Conservation (phyloP, 179 eudicot species). For the Actinidia polygama region DNA sequence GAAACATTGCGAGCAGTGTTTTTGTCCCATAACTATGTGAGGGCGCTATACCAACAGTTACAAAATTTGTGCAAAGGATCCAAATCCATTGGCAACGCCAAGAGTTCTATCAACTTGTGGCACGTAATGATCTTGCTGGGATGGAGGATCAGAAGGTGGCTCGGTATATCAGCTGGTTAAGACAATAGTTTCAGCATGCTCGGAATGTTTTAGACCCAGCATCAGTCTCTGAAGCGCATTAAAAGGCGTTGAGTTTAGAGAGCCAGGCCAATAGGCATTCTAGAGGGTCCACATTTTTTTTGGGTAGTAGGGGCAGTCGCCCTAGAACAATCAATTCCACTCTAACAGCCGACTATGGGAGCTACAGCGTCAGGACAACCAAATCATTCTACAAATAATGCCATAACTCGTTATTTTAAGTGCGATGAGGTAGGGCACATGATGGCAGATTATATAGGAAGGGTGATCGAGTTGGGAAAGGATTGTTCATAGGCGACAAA, state of each 20-base stretch:
- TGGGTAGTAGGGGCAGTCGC: not conserved
- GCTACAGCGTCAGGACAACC: not conserved
- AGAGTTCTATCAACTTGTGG: not conserved
- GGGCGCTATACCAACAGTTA: no score
- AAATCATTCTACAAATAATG: not conserved
- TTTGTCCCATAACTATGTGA: not conserved
- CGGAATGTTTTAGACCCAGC: not conserved
- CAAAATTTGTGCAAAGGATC: no score
- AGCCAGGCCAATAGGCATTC: no score
- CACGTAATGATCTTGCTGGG: not conserved
- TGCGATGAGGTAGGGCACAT: not conserved
- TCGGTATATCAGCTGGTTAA: not conserved
- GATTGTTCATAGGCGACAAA: not conserved
- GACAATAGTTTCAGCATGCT: not conserved
- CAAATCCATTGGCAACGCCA: not conserved
- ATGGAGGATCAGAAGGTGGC: not conserved
- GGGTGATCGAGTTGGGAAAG: not conserved
- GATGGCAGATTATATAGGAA: not conserved
- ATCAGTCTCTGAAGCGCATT: not conserved
- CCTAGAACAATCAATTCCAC: not conserved
- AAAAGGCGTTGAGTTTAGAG: not conserved
- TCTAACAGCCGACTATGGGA: not conserved
- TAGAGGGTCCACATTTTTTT: not conserved
- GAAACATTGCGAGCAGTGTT: not conserved
- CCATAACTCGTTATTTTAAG: not conserved